Evolutionary conservation across 2,329 filamentous ascomycete species (phyloP).

Genomic region (Zymoseptoria crescenta): DNA sequence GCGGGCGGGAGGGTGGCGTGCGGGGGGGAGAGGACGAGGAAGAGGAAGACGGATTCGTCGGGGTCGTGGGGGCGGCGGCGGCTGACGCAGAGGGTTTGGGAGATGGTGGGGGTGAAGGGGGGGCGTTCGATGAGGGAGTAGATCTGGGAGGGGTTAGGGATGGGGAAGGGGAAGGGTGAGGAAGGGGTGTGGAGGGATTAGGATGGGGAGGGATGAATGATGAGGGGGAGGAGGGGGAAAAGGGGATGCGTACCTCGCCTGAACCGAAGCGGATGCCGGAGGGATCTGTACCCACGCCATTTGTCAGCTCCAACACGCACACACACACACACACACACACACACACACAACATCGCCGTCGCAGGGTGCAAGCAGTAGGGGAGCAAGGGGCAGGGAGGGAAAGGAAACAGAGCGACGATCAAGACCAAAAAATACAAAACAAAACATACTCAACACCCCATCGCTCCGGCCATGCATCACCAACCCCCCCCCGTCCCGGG

Average conservation of each 20-base stretch:
- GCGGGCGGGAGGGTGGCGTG: conserved; percentile 21
- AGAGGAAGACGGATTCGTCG: conserved; percentile 36
- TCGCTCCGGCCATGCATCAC: conserved; percentile 41
- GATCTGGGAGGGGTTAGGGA: too few species aligned
- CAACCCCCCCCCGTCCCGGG: conserved; percentile 35
- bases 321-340: too few species aligned
- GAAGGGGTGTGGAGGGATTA: too few species aligned
- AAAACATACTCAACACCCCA: conserved; percentile 35
- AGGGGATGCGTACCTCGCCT: conserved; percentile 26
- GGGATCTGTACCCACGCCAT: too few species aligned
- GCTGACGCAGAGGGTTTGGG: conserved; percentile 34
- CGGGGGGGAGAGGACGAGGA: conserved; percentile 31
- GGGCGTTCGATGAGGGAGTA: conserved; percentile 42
- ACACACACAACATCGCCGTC: too few species aligned
- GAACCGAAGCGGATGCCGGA: conserved; percentile 42
- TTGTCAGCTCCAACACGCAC: too few species aligned
- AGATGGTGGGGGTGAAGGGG: conserved; percentile 30
- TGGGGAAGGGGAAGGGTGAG: too few species aligned
- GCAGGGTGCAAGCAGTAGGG: too few species aligned
- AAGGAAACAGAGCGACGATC: too few species aligned
- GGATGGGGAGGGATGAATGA: not conserved
- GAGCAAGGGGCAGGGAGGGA: too few species aligned
- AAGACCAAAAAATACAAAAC: too few species aligned
- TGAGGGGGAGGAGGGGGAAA: not conserved
- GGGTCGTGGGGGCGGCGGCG: conserved; percentile 30